A percentile compares a stretch with the other conserved stretches of the same genome.
Evolutionary conservation across 108 stramenopile genomes (phyloP).

Genomic region (Aureococcus anophagefferens): DNA sequence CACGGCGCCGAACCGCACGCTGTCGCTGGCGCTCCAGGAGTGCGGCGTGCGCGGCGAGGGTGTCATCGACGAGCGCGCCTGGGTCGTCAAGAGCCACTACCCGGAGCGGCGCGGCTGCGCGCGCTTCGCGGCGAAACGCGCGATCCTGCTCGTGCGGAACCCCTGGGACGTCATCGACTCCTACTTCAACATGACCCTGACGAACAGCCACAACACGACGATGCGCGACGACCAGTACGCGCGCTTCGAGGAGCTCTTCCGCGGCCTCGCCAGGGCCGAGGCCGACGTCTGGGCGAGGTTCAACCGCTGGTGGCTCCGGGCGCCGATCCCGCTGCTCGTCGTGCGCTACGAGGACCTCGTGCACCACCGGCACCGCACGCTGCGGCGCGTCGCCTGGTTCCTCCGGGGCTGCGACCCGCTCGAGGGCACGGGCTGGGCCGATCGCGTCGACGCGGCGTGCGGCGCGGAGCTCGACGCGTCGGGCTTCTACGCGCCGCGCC

Average conservation of each 20-base stretch:
- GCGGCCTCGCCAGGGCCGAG: constrained; percentile 51
- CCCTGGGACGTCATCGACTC: constrained; percentile 94
- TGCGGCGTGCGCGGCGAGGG: constrained; percentile 75
- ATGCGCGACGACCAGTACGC: constrained; percentile 53
- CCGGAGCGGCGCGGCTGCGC: constrained; percentile 77
- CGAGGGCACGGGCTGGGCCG: neutral
- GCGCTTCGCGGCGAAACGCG: constrained; percentile 43
- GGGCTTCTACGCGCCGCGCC: neutral
- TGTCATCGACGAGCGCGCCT: constrained; percentile 57
- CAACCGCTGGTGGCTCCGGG: constrained; percentile 6
- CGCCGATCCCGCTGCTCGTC: constrained; percentile 6
- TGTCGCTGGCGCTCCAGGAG: constrained; percentile 24
- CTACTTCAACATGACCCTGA: constrained; percentile 83
- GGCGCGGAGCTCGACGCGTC: neutral
- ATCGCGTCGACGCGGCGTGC: neutral
- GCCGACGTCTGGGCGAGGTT: constrained; percentile 6
- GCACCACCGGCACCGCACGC: constrained; percentile 1
- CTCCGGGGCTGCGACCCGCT: neutral
- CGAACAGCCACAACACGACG: constrained; percentile 82
- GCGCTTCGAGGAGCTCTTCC: constrained; percentile 50
- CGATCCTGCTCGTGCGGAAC: constrained; percentile 80
- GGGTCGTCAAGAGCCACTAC: constrained; percentile 88
- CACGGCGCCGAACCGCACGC: constrained; percentile 63
- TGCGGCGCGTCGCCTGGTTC: constrained; percentile 4
- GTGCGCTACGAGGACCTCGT: constrained; percentile 17